phyloP scores from a whole-genome alignment of 164 flowering plant genomes.

The Magnolia changhungtana region DNA sequence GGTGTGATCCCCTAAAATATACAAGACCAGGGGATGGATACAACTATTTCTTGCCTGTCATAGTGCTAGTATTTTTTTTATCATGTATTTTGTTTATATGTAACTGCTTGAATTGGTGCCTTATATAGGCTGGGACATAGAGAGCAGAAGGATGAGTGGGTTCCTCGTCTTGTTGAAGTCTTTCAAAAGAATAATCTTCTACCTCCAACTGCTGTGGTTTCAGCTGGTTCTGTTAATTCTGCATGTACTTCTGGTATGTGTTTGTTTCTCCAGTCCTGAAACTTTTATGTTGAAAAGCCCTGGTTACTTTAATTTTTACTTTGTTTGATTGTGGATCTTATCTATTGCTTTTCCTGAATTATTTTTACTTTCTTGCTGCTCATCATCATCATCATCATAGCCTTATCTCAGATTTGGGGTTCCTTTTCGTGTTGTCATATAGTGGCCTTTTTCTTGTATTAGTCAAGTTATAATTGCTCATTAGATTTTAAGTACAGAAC shows the following conservation, averaged over 20 bases:
- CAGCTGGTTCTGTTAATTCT: conserved; percentile 87
- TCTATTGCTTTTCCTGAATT: neutral
- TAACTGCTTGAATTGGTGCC: conserved; percentile 5
- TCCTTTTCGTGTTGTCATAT: too few species aligned
- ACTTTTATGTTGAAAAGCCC: neutral
- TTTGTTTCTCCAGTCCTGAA: neutral
- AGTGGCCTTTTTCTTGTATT: too few species aligned
- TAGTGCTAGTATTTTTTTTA: neutral
- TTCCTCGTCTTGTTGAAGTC: conserved; percentile 83
- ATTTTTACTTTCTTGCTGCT: too few species aligned
- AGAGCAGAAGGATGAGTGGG: conserved; percentile 96
- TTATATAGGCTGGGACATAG: conserved; percentile 88
- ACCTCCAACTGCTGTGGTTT: conserved; percentile 81
- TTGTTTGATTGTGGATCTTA: neutral
- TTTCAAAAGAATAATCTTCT: conserved; percentile 73
- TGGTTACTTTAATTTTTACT: neutral
- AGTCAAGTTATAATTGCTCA: too few species aligned
- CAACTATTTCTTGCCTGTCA: neutral
- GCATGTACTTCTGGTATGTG: conserved; percentile 82
- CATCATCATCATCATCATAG: too few species aligned
- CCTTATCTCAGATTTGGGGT: too few species aligned
- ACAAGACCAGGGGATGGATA: conserved; percentile 3
- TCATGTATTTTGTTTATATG: neutral
- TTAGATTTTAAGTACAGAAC: too few species aligned
- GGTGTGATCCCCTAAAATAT: neutral